These are phyloP conservation scores for Themeda triandra DNA, from an alignment of 176 grass and related monocot genomes.

Conservation along the genomic window DNA sequence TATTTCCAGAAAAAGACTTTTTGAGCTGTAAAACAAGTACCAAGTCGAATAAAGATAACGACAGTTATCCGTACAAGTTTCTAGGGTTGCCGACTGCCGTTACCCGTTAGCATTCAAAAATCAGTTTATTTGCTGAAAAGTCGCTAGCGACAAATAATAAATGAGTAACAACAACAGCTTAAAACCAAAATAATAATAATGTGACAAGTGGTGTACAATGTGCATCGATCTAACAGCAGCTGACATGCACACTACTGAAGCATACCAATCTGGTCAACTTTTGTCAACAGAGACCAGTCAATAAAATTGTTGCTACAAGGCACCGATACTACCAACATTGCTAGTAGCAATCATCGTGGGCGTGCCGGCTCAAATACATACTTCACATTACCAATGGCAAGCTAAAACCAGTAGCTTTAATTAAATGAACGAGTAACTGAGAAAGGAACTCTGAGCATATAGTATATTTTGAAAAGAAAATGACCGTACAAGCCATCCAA, in stretches of 20 bases:
- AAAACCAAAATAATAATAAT: neutral
- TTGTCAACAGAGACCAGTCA: neutral
- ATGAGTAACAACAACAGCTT: neutral
- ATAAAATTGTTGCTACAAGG: neutral
- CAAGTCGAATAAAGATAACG: neutral
- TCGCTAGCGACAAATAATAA: neutral
- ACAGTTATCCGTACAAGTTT: neutral
- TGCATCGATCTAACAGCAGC: neutral
- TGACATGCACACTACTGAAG: neutral
- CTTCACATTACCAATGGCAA: neutral
- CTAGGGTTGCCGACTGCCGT: neutral
- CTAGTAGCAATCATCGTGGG: neutral
- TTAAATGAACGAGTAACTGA: neutral
- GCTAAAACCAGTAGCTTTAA: neutral
- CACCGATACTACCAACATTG: neutral
- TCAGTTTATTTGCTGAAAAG: slow-evolving; percentile 1
- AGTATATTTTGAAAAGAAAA: neutral
- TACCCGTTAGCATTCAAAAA: neutral
- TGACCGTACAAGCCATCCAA: neutral
- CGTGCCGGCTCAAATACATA: neutral
- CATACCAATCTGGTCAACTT: neutral
- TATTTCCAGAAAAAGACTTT: neutral
- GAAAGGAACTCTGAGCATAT: neutral
- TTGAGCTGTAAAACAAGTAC: neutral
- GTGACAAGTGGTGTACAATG: neutral